phyloP scores from a whole-genome alignment of 805 yeast genomes.

The Kodamaea laetipori region DNA sequence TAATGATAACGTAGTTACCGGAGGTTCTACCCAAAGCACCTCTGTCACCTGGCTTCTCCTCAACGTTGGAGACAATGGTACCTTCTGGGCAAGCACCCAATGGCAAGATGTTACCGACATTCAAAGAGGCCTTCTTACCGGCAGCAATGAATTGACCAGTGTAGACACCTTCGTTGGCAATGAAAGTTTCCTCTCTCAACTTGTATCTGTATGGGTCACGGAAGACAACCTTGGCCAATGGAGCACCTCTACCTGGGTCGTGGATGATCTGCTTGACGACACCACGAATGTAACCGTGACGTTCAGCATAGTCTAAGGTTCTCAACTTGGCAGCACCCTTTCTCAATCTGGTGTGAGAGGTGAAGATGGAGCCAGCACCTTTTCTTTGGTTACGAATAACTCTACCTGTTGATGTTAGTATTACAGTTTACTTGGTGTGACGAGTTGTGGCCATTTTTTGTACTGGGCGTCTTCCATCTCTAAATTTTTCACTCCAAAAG shows the following conservation, averaged over 20 bases:
- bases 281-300: conserved; percentile 99
- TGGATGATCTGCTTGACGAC: conserved; percentile 97
- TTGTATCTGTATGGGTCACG: conserved; percentile 99
- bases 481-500: too few species aligned
- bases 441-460: conserved; percentile 2
- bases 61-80: conserved; percentile 66
- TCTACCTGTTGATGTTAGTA: conserved; percentile 60
- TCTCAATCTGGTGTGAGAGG: conserved; percentile 99
- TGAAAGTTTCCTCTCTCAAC: conserved; percentile 96
- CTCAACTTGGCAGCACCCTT: conserved; percentile 99
- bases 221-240: conserved; percentile 93
- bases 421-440: too few species aligned
- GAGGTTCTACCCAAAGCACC: conserved; percentile 99
- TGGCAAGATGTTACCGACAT: conserved; percentile 96
- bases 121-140: conserved; percentile 97
- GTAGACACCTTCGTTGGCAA: conserved; percentile 99
- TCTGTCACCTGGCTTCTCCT: conserved; percentile 97
- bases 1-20: conserved; percentile 98
- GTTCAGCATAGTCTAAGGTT: conserved; percentile 98
- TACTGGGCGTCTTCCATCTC: too few species aligned
- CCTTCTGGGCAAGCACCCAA: conserved; percentile 98
- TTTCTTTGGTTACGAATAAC: conserved; percentile 99
- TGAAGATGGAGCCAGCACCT: conserved; percentile 99
- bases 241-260: conserved; percentile 99
- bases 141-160: conserved; percentile 99